Conservation (phyloP, 1,284 basidiomycete genomes). For the Naganishia sp. region DNA sequence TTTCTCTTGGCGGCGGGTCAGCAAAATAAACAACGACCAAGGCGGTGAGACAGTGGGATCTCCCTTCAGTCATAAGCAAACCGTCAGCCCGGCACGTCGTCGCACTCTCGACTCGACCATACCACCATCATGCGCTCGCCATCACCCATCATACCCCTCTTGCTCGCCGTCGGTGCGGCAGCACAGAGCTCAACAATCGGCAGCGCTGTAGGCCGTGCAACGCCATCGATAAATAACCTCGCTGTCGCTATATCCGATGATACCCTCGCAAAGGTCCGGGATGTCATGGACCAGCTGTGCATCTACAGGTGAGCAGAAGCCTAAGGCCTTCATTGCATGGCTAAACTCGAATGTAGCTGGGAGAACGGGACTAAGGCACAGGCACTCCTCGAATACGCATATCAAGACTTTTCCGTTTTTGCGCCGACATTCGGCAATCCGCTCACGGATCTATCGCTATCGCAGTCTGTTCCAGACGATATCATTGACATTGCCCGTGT, state of each 20-base stretch:
- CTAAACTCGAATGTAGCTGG: slow-evolving; percentile 60
- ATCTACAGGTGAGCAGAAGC: slow-evolving; percentile 13
- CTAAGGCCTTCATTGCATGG: neutral
- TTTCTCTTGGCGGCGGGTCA: too few relatives aligned
- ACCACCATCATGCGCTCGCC: slow-evolving; percentile 5
- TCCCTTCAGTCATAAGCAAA: too few relatives aligned
- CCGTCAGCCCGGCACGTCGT: too few relatives aligned
- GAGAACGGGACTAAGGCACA: slow-evolving; percentile 76
- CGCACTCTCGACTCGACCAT: too few relatives aligned
- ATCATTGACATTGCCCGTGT: slow-evolving; percentile 60
- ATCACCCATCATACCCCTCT: neutral
- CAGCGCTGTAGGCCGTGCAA: neutral
- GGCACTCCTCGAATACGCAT: slow-evolving; percentile 69
- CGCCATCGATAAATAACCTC: neutral
- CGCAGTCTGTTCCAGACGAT: slow-evolving; percentile 52
- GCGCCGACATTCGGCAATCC: slow-evolving; percentile 49
- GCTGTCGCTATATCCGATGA: slow-evolving; percentile 21
- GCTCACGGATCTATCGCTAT: slow-evolving; percentile 57
- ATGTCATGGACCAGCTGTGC: slow-evolving; percentile 28
- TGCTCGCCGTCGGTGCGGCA: neutral
- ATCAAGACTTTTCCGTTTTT: slow-evolving; percentile 66
- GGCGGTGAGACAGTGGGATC: too few relatives aligned
- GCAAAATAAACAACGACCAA: too few relatives aligned
- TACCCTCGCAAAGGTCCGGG: slow-evolving; percentile 8
- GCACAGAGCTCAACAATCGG: neutral